These are phyloP conservation scores for Leavenworthia alabamica DNA, from an alignment of 345 rosid species.

Conservation along the genomic window DNA sequence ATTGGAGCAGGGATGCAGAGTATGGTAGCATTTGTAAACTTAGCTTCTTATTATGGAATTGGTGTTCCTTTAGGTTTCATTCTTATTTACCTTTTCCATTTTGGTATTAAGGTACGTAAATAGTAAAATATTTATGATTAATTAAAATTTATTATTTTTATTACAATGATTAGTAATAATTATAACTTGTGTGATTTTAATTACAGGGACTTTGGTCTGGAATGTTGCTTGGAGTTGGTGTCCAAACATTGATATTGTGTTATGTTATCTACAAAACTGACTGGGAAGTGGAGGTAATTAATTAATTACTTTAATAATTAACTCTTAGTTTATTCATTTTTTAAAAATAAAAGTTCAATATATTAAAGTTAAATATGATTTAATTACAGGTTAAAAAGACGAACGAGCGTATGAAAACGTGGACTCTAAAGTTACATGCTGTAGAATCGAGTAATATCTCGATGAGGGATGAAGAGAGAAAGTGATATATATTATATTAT, in stretches of 20 bases:
- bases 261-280: slow-evolving; percentile 36
- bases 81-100: slow-evolving; percentile 27
- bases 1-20: slow-evolving; percentile 47
- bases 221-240: slow-evolving; percentile 33
- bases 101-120: slow-evolving; percentile 37
- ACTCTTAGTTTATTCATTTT: neutral
- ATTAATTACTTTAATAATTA: neutral
- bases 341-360: neutral
- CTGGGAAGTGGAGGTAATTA: slow-evolving; percentile 47
- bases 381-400: slow-evolving; percentile 30
- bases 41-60: slow-evolving; percentile 41
- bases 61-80: slow-evolving; percentile 44
- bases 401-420: slow-evolving; percentile 22
- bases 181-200: no score
- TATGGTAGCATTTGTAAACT: slow-evolving; percentile 39
- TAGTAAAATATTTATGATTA: neutral
- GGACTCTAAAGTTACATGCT: slow-evolving; percentile 18
- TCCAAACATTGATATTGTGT: slow-evolving; percentile 34
- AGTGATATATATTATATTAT: slow-evolving; percentile 14
- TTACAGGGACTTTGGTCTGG: slow-evolving; percentile 45
- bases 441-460: slow-evolving; percentile 2
- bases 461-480: slow-evolving; percentile 13
- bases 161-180: no score
- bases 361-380: neutral
- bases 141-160: neutral